Percentiles rank a stretch among this genome's conserved stretches.
These are phyloP conservation scores for Alternaria postmessia DNA, from an alignment of 2,329 filamentous ascomycete genomes.

Conservation along the genomic window DNA sequence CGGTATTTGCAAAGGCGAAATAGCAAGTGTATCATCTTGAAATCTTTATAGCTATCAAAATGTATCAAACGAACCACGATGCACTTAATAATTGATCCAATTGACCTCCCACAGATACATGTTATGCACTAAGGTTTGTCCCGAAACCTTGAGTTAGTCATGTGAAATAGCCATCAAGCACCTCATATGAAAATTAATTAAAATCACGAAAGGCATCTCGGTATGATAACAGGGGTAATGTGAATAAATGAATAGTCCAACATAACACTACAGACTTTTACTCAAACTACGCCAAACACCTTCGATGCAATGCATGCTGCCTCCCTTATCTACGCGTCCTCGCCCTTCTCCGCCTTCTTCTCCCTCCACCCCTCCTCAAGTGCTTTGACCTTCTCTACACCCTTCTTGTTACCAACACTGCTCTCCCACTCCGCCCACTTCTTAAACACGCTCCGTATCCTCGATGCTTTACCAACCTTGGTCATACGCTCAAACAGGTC, in stretches of 20 bases:
- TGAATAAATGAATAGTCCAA: not conserved
- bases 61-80: no score
- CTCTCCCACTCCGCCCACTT: conserved; percentile 92
- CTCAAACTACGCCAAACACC: conserved; percentile 7
- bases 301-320: not conserved
- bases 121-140: no score
- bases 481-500: conserved; percentile 84
- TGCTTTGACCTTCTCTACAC: conserved; percentile 73
- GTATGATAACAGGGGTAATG: not conserved
- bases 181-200: fast-evolving
- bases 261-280: not conserved
- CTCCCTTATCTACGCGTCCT: conserved; percentile 16
- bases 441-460: conserved; percentile 89
- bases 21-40: no score
- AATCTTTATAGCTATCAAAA: no score
- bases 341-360: conserved; percentile 32
- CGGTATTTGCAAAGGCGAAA: no score
- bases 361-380: conserved; percentile 76
- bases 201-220: no score
- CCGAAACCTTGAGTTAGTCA: no score
- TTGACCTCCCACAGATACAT: no score
- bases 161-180: no score
- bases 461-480: conserved; percentile 74
- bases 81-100: no score
- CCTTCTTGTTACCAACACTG: conserved; percentile 71